These are phyloP conservation scores for Proliferodiscus dingleyae DNA, from an alignment of 2,329 filamentous ascomycete species.

Conservation along the genomic window DNA sequence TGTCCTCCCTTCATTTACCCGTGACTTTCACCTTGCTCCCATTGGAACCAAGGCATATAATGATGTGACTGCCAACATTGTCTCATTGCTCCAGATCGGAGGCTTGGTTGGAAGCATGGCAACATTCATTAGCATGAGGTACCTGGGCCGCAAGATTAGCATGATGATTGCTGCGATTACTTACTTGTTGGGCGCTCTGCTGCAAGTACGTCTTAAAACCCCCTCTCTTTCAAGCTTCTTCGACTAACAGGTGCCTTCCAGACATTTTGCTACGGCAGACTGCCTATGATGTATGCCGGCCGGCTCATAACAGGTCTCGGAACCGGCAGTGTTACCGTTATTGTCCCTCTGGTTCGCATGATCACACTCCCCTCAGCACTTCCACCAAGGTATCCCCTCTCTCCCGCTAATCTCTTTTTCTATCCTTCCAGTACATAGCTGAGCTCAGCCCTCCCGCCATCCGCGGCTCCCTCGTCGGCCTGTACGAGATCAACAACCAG, in stretches of 20 bases:
- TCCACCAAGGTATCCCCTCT: neutral
- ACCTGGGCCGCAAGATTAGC: constrained; percentile 14
- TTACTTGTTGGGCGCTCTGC: constrained; percentile 15
- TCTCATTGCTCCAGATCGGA: constrained; percentile 27
- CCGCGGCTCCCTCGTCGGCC: constrained; percentile 58
- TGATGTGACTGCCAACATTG: constrained; percentile 23
- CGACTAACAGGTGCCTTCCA: constrained; percentile 1
- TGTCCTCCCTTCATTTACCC: constrained; percentile 21
- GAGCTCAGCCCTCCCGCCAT: constrained; percentile 52
- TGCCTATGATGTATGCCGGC: constrained; percentile 25
- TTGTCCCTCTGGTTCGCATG: constrained; percentile 22
- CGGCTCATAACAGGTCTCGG: constrained; percentile 25
- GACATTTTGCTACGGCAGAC: constrained; percentile 19
- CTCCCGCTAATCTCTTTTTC: constrained; percentile 7
- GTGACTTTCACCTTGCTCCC: constrained; percentile 21
- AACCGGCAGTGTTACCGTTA: constrained; percentile 21
- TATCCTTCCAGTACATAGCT: constrained; percentile 25
- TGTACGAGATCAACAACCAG: constrained; percentile 64
- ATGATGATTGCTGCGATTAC: constrained; percentile 10
- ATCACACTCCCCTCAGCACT: no score
- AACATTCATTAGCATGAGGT: constrained; percentile 20
- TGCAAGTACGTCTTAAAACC: constrained; percentile 23
- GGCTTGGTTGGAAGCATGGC: constrained; percentile 21
- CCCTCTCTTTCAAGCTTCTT: neutral
- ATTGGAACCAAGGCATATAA: constrained; percentile 18